Evolutionary conservation across 345 rosid genomes (phyloP).

Genomic region (Combretum micranthum): DNA sequence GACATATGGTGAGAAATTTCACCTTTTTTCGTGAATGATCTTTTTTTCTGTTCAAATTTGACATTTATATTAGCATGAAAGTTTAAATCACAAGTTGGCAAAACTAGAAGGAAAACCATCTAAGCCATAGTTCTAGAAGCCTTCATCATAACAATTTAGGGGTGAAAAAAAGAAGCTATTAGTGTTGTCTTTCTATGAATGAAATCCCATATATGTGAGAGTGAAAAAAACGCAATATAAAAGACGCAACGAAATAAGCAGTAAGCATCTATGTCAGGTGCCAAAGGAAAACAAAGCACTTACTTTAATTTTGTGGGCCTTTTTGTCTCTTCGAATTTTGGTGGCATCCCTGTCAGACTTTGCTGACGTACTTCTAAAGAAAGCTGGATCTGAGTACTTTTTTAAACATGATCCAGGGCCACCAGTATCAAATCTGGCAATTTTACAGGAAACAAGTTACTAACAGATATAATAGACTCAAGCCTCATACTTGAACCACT

Average conservation of each 20-base stretch:
- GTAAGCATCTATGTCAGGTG: conserved; percentile 1
- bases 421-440: conserved; percentile 67
- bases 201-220: too few species aligned
- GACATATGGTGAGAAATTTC: conserved; percentile 39
- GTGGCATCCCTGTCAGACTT: conserved; percentile 28
- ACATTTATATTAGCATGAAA: conserved; percentile 4
- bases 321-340: conserved; percentile 48
- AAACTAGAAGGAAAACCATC: neutral
- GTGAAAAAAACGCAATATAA: too few species aligned
- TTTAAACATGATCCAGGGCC: conserved; percentile 92
- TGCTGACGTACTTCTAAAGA: conserved; percentile 58
- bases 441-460: conserved; percentile 15
- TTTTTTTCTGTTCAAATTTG: conserved; percentile 53
- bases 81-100: neutral
- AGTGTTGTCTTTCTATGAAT: too few species aligned
- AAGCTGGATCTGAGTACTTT: conserved; percentile 90
- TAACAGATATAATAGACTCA: neutral
- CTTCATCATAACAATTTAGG: neutral
- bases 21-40: conserved; percentile 38
- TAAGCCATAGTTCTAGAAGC: too few species aligned
- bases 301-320: conserved; percentile 62
- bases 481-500: too few species aligned
- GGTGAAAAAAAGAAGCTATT: neutral
- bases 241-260: neutral
- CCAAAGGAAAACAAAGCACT: conserved; percentile 6